A percentile compares a stretch with the other conserved stretches of the same genome.
phyloP scores from a whole-genome alignment of 179 eudicot species.

The Gypsophila paniculata region DNA sequence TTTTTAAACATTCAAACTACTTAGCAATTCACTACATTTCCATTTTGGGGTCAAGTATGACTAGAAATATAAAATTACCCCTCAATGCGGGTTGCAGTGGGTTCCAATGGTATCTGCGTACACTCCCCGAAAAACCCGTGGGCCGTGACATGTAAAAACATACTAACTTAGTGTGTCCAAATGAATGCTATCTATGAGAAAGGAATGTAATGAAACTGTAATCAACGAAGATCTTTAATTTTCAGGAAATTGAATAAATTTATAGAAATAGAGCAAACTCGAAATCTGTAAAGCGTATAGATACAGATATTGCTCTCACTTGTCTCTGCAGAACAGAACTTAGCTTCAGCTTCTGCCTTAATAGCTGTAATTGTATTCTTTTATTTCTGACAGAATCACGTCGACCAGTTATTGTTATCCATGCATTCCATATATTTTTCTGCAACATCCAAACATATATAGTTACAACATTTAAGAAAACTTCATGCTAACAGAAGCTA shows the following conservation, averaged over 20 bases:
- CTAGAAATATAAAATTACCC: no score
- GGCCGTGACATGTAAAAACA: no score
- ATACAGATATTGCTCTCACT: slow-evolving; percentile 40
- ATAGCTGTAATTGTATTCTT: slow-evolving; percentile 68
- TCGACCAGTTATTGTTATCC: slow-evolving; percentile 73
- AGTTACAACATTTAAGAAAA: not conserved
- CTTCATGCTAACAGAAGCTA: not conserved
- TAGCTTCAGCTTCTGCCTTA: slow-evolving; percentile 85
- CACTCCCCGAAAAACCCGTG: no score
- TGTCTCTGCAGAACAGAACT: slow-evolving; percentile 77
- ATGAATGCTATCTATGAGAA: no score
- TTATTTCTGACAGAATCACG: slow-evolving; percentile 84
- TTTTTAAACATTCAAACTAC: no score
- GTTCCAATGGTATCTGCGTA: no score
- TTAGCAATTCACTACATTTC: no score
- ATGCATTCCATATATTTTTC: slow-evolving; percentile 90
- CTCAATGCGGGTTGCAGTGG: no score
- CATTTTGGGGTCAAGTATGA: no score
- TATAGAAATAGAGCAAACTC: not conserved
- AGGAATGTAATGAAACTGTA: not conserved
- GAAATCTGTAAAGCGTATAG: not conserved
- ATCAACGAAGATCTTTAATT: not conserved
- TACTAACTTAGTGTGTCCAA: no score
- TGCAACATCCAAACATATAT: slow-evolving; percentile 35
- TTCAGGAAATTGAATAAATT: not conserved